Evolutionary conservation across 208 protist species (phyloP), one percentile per base, ranked within the genome.

Genomic region (Kentomonas sorsogonicus): DNA sequence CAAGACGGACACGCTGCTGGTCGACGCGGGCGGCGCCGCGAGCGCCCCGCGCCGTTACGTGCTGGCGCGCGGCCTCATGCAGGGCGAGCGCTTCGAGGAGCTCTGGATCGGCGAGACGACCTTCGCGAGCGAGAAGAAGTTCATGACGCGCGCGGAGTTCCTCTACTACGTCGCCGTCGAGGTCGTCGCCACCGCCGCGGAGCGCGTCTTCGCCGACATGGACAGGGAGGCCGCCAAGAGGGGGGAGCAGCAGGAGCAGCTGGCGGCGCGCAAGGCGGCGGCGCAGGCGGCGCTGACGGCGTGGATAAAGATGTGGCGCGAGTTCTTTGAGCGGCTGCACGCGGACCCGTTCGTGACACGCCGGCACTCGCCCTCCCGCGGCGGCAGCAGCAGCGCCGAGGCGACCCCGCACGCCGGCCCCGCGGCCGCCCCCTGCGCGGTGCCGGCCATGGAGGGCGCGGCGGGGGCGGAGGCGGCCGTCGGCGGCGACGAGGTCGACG

Each of bases 81-180:
- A 94, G 58, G 65, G 74, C 1, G 83, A 89, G 58, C 79, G 83
- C n/a, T 94, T 94, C 65, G 48, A 72, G 23, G 83, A 84, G 55
- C 74, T 94, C 13, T 94, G 87, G 87, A 50, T 91, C 13, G 55
- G 64, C 11, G 48, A 53, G 41, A 77, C 74, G 25, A 36, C 39
- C 7, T 41, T 61, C 44, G 41, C 52, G 40, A n/a, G n/a, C 10
- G 52, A 60, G 23, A 72, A 78, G 44, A 94, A 94, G 69, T 94
- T 91, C 39, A 68, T 72, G 31, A 78, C 78, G 1, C 77, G 87
- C 20, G 66, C 64, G 16, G 87, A 94, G 60, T 73, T 91, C 73
- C 70, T 91, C 22, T 91, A 74, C 59, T 87, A 73, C 60, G 76
- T 52, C 40, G 63, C 74, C 9, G 53, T 88, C 3, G 86, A 91